Evolutionary conservation across 2,329 filamentous ascomycete species (phyloP), one percentile per base, ranked within the genome.

Genomic region (Cryoendolithus antarcticus): DNA sequence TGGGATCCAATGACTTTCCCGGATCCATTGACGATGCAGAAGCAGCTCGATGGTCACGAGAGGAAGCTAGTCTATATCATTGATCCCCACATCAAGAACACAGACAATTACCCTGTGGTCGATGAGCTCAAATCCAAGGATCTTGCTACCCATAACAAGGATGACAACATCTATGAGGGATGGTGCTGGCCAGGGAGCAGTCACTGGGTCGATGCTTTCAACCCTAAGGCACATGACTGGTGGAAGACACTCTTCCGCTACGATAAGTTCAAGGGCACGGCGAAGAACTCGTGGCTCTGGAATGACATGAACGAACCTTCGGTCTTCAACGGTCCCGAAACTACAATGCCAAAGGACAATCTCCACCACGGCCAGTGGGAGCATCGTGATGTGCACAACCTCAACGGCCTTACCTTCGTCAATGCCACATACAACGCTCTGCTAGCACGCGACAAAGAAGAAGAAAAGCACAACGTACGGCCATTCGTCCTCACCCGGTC

Each of bases 301-400:
- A 98, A 98, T 60, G 91, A 98, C 60, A 98, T 98, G 91, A 96
- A 95, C 58, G 91, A 98, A 65, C 91, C 91, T 0, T 96, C 91
- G 0, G 91, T 98, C 2, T 98, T 98, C 69, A 96, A 96, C 59
- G 91, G 91, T 0, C 91, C 91, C 0, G 91, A 98, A 62, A 93
- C 86, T 3, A 96, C 89, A 4, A 96, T 96, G 88, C 91, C 91
- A 45, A 95, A 95, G 64, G 91, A 98, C 67, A 98, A 98, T 58
- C 63, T 98, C 24, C 91, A 98, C 59, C 67, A 82, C 54, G 88
- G 76, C 38, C 76, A 82, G 55, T 98, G 91, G 91, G 91, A 98
- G 62, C 91, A 98, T 59, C 83, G 91, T 46, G 91, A 98, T 57
- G 67, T 98, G 4, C 91, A 98, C 69, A 96, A 98, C 62, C 60